Evolutionary conservation across 2,329 filamentous ascomycete species (phyloP).

Genomic region (Thielaviopsis musarum): DNA sequence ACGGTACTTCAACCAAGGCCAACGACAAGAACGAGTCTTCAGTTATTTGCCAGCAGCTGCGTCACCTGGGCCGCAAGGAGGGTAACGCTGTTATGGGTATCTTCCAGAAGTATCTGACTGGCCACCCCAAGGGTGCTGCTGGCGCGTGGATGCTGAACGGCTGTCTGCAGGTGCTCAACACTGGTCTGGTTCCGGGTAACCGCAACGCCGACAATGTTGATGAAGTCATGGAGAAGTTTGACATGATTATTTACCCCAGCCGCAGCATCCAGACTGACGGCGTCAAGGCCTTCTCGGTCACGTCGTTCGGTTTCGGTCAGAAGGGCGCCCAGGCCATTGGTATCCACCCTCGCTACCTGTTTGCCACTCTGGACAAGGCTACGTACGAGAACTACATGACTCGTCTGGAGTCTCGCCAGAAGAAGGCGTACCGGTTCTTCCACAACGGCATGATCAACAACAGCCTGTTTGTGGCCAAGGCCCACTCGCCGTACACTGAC

Average conservation of each 20-base stretch:
- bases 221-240: conserved; percentile 89
- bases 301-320: conserved; percentile 97
- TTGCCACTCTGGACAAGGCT: conserved; percentile 75
- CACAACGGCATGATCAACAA: conserved; percentile 98
- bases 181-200: conserved; percentile 86
- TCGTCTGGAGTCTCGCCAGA: conserved; percentile 86
- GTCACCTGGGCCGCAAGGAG: conserved; percentile 86
- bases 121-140: conserved; percentile 96
- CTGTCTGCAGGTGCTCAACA: conserved; percentile 87
- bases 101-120: conserved; percentile 98
- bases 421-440: conserved; percentile 98
- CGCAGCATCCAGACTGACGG: conserved; percentile 93
- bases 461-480: conserved; percentile 91
- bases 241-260: conserved; percentile 94
- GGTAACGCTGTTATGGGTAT: conserved; percentile 92
- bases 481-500: conserved; percentile 75
- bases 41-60: conserved; percentile 90
- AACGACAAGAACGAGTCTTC: conserved; percentile 99
- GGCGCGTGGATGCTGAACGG: conserved; percentile 99
- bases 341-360: conserved; percentile 92
- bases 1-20: conserved; percentile 93
- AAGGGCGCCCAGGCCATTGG: conserved; percentile 97
- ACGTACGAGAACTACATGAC: conserved; percentile 67
- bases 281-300: conserved; percentile 96
- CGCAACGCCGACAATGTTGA: conserved; percentile 97